Evolutionary conservation across 805 yeast genomes (phyloP).

Genomic region (Ogataea ganodermae): DNA sequence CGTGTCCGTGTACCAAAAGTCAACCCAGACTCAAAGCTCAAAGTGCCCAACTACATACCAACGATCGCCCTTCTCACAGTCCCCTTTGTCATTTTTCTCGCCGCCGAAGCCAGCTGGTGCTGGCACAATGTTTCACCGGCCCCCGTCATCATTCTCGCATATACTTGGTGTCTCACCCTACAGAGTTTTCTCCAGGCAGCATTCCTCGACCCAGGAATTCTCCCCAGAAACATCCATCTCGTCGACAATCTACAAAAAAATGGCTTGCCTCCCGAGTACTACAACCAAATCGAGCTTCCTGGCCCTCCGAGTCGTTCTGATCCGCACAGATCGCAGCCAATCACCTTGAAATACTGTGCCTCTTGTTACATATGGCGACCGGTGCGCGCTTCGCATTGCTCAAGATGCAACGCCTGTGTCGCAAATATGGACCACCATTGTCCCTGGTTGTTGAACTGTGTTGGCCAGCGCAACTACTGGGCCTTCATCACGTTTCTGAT

Average conservation of each 20-base stretch:
- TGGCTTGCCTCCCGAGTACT: conserved; percentile 59
- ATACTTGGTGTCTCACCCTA: conserved; percentile 55
- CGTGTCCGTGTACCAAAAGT: conserved; percentile 48
- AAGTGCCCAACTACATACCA: conserved; percentile 15
- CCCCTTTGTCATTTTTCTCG: conserved; percentile 55
- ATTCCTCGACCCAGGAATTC: conserved; percentile 66
- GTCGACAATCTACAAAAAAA: conserved; percentile 38
- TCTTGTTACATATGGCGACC: conserved; percentile 77
- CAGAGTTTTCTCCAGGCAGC: conserved; percentile 54
- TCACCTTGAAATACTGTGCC: conserved; percentile 49
- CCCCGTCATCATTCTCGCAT: conserved; percentile 55
- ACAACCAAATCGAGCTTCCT: conserved; percentile 51
- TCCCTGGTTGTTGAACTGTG: conserved; percentile 68
- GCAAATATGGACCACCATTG: conserved; percentile 65
- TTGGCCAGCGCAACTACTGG: conserved; percentile 71
- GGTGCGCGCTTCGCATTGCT: conserved; percentile 75
- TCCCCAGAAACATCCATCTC: conserved; percentile 68
- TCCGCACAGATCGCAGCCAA: conserved; percentile 23
- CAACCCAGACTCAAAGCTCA: conserved; percentile 8
- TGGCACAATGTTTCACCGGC: conserved; percentile 62
- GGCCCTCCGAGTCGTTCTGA: conserved; percentile 26
- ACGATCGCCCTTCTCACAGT: conserved; percentile 11
- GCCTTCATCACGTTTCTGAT: conserved; percentile 57
- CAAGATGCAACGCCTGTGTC: conserved; percentile 66
- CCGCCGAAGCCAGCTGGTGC: conserved; percentile 52